A percentile compares a stretch with the other conserved stretches of the same genome.
Evolutionary conservation across 2,329 filamentous ascomycete species (phyloP).

Genomic region (Ceratocystis alfenasii): DNA sequence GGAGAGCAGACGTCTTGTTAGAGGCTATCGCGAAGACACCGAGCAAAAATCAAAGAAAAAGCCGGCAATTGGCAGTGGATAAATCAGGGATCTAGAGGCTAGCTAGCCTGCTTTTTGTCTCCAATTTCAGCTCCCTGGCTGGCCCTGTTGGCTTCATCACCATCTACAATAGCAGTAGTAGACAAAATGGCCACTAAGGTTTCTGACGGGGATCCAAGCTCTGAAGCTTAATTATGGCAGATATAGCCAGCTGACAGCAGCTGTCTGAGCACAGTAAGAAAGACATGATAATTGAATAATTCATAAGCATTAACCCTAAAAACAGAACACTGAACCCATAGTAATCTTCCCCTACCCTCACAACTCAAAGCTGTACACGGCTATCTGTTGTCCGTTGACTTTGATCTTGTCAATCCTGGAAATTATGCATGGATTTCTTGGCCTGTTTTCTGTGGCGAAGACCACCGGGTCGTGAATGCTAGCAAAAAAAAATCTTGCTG

Average conservation of each 20-base stretch:
- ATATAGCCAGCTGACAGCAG: background rate
- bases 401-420: background rate
- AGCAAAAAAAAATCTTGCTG: background rate
- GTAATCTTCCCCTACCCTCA: background rate
- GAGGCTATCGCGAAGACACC: too few species aligned
- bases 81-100: slow-evolving; percentile 1
- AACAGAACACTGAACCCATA: background rate
- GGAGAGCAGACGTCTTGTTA: too few species aligned
- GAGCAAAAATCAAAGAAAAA: slow-evolving; percentile 1
- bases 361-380: background rate
- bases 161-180: background rate
- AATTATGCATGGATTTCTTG: background rate
- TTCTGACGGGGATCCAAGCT: slow-evolving; percentile 4
- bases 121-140: background rate
- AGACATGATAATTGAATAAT: too few species aligned
- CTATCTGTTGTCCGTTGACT: too few species aligned
- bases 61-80: background rate
- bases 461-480: slow-evolving; percentile 14
- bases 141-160: slow-evolving; percentile 1
- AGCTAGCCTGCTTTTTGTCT: background rate
- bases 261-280: background rate
- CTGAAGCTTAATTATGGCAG: slow-evolving; percentile 8
- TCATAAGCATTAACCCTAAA: background rate
- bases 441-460: background rate
- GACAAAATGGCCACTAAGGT: slow-evolving; percentile 1